Conservation (phyloP, 768 basidiomycete genomes). For the Baorangia bicolor region DNA sequence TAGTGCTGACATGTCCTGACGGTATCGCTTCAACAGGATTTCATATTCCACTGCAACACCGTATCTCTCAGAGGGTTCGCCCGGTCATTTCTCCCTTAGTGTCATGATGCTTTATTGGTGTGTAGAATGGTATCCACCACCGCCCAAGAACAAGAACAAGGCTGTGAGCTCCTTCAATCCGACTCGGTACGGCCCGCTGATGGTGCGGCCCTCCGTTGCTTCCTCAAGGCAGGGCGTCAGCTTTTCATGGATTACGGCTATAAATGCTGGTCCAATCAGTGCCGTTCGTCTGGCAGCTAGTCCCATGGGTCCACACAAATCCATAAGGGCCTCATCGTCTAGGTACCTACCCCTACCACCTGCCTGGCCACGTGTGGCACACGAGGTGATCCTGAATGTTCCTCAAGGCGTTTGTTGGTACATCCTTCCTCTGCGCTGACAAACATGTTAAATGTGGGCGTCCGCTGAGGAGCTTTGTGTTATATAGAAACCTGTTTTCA, state of each 20-base stretch:
- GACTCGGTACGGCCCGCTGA: background rate
- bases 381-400: conserved; percentile 17
- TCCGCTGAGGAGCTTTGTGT: background rate
- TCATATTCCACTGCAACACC: background rate
- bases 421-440: background rate
- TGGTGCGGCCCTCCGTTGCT: background rate
- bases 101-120: background rate
- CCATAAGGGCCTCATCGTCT: background rate
- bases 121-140: background rate
- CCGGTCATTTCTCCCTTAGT: no score
- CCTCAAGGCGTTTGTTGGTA: conserved; percentile 15
- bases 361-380: conserved; percentile 17
- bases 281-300: background rate
- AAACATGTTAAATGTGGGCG: conserved; percentile 12
- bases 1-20: background rate
- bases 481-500: background rate
- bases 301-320: background rate
- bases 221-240: conserved; percentile 11
- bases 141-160: background rate
- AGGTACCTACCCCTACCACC: background rate
- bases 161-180: background rate
- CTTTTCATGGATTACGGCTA: background rate
- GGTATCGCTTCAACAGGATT: background rate
- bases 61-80: background rate
- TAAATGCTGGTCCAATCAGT: conserved; percentile 2